Percentiles rank a stretch among this genome's conserved stretches.
Evolutionary conservation across 371 early-diverging fungal species (phyloP).

Genomic region (Chytridiales sp.): DNA sequence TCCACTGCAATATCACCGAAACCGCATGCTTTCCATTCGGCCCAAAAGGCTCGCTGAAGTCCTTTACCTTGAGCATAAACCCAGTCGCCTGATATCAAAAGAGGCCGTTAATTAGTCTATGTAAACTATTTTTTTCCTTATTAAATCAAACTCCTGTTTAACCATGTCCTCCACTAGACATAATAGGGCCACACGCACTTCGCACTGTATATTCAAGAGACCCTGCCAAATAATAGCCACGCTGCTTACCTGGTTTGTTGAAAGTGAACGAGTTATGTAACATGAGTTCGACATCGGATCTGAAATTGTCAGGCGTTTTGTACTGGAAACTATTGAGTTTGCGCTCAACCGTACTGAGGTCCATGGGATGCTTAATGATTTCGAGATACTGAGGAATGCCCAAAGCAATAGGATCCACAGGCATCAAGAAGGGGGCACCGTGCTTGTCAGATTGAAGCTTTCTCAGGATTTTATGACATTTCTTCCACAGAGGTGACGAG

Average conservation of each 20-base stretch:
- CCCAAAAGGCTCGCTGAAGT: slow-evolving; percentile 21
- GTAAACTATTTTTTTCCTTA: too few relatives aligned
- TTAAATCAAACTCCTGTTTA: too few relatives aligned
- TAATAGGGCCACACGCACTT: too few relatives aligned
- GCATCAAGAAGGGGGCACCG: slow-evolving; percentile 48
- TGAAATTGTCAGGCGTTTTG: slow-evolving; percentile 18
- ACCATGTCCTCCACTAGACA: too few relatives aligned
- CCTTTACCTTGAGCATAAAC: slow-evolving; percentile 30
- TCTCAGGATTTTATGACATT: slow-evolving; percentile 6
- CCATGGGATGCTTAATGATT: slow-evolving; percentile 65
- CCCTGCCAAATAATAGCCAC: not conserved
- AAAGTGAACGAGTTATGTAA: slow-evolving; percentile 34
- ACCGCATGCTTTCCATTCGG: slow-evolving; percentile 26
- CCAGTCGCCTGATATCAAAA: slow-evolving; percentile 30
- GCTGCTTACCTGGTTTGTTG: slow-evolving; percentile 26
- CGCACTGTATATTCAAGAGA: not conserved
- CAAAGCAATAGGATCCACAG: slow-evolving; percentile 60
- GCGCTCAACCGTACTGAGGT: slow-evolving; percentile 39
- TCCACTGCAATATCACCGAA: slow-evolving; percentile 4
- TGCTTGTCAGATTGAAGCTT: slow-evolving; percentile 8
- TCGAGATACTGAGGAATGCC: slow-evolving; percentile 57
- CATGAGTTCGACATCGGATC: slow-evolving; percentile 63
- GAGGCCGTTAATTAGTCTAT: too few relatives aligned
- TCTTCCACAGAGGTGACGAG: slow-evolving; percentile 17
- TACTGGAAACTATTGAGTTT: slow-evolving; percentile 26